Base-by-base conservation (phyloP, 345 rosid species). In the Cochlearia excelsa region DNA sequence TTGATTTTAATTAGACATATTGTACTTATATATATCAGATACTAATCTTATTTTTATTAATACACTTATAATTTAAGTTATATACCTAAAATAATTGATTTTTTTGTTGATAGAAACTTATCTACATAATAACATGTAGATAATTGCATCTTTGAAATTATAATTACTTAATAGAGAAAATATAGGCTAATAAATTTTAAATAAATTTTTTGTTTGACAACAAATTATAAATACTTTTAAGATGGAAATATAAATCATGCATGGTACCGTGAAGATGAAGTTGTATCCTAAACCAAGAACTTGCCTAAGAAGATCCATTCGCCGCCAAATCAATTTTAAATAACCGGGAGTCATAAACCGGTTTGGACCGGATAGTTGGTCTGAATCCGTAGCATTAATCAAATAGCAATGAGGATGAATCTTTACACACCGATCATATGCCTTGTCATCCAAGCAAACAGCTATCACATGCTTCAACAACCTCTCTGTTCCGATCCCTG, bases 311-410 rank as follows among this genome's bases (percentile, higher is more conserved):
- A 85, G 77, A 11, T 79, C 74, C 63, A 85, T 83, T 66, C 87
- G 69, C 2, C 68, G 67, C 95, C 95, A 88, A 90, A 88, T 81
- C 74, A 85, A 80, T 31, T 80, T 67, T 26, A 85, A 51, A 66
- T 85, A 85, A 56, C 47, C 75, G 10, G 77, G 58, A 3, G 82
- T 72, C 92, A 82, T 87, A 33, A 65, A 67, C 16, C 81, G 82
- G 59, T 78, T 83, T 3, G 66, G 72, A 41, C 61, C 61, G 2
- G 85, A 53, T 44, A 77, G 77, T 65, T 82, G 71, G 30, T 60
- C 63, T 27, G 60, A 46, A 34, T 79, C 84, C 0, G 59, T 31
- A 2, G 77, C 53, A 8, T 59, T 46, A 4, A 81, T 77, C 2
- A 66, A 65, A 7, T 77, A 84, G 53, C 95, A 87, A 61, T 80